These are phyloP conservation scores for Myxozyma vanderwaltii DNA, from an alignment of 805 yeast species.

Conservation along the genomic window DNA sequence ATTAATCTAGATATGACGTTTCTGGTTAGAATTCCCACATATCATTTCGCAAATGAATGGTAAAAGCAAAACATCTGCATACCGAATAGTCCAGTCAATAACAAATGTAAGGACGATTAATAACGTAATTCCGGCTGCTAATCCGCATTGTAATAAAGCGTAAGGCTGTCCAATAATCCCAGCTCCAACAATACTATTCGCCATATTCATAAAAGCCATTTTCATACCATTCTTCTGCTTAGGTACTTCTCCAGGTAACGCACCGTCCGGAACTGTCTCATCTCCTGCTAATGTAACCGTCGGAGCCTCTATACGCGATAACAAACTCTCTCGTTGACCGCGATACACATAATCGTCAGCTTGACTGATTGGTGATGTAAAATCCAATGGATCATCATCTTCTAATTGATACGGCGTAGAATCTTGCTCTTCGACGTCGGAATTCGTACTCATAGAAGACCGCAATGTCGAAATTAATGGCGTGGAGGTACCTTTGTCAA, in stretches of 20 bases:
- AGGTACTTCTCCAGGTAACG: constrained; percentile 37
- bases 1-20: constrained; percentile 54
- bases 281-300: constrained; percentile 24
- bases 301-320: constrained; percentile 29
- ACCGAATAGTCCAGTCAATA: constrained; percentile 81
- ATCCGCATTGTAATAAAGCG: constrained; percentile 79
- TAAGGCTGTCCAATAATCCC: constrained; percentile 94
- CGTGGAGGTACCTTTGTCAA: background rate
- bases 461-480: background rate
- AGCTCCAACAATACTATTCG: constrained; percentile 91
- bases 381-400: constrained; percentile 18
- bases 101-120: constrained; percentile 62
- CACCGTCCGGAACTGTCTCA: constrained; percentile 6
- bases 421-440: background rate
- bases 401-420: constrained; percentile 3
- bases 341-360: background rate
- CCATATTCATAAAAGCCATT: constrained; percentile 97
- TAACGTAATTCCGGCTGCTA: constrained; percentile 68
- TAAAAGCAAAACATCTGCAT: background rate
- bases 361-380: background rate
- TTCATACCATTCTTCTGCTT: constrained; percentile 57
- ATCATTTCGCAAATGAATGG: background rate
- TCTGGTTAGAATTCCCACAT: background rate
- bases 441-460: background rate
- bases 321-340: constrained; percentile 20